phyloP scores from a whole-genome alignment of 2,329 filamentous ascomycete species.

The Xylaria sp. region DNA sequence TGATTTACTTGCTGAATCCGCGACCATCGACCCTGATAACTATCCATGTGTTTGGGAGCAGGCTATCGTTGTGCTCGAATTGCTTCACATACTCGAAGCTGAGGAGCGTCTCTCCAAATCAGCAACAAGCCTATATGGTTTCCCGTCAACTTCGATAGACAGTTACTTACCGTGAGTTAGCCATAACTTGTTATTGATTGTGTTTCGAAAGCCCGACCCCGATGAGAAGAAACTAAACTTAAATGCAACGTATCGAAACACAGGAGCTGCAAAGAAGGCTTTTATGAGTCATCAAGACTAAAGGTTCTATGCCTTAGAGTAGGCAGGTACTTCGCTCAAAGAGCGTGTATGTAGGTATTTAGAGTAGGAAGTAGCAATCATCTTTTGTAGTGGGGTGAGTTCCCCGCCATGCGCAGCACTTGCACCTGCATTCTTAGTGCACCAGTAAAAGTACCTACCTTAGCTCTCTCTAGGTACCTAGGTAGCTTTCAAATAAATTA shows the following conservation, averaged over 20 bases:
- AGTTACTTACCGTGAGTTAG: constrained; percentile 63
- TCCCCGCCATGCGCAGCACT: too few relatives aligned
- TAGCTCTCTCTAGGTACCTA: background rate
- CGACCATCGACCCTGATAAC: constrained; percentile 93
- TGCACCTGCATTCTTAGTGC: background rate
- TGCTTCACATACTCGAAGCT: constrained; percentile 94
- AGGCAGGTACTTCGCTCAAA: too few relatives aligned
- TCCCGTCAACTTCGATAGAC: background rate
- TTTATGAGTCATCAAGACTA: background rate
- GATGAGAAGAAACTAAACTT: background rate
- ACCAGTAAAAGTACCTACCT: background rate
- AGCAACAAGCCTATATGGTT: background rate
- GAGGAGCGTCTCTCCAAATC: constrained; percentile 36
- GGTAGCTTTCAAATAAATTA: constrained; percentile 17
- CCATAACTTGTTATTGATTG: constrained; percentile 52
- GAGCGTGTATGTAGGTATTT: background rate
- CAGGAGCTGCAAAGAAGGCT: background rate
- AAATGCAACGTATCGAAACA: background rate
- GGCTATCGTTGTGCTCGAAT: constrained; percentile 83
- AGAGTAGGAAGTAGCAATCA: background rate
- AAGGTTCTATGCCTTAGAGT: too few relatives aligned
- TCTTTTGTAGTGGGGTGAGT: constrained; percentile 12
- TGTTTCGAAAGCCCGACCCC: background rate
- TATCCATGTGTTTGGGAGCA: constrained; percentile 94
- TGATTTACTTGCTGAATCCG: constrained; percentile 87